Percentiles rank a stretch among this genome's conserved stretches.
Conservation (phyloP, 768 basidiomycete species). For the Lactarius trivialis region DNA sequence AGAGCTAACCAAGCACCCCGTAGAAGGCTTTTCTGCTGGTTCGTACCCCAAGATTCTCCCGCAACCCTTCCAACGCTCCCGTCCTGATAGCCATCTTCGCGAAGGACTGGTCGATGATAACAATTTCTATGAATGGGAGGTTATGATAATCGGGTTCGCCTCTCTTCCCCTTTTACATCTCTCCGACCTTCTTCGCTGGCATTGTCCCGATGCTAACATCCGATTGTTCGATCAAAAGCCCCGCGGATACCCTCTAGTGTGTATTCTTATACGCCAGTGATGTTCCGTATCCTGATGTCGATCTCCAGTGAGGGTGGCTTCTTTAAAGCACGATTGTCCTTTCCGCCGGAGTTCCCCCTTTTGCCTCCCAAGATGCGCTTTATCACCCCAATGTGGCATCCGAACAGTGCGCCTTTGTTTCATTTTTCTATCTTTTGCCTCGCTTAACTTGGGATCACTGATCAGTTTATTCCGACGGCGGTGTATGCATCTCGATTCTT, state of each 20-base stretch:
- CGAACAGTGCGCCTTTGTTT: conserved; percentile 66
- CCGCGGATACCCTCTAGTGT: conserved; percentile 90
- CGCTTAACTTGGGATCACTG: background rate
- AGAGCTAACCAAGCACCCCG: conserved; percentile 88
- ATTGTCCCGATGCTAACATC: conserved; percentile 18
- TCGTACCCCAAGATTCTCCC: conserved; percentile 27
- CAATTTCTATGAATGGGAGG: conserved; percentile 95
- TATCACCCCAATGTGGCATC: conserved; percentile 94
- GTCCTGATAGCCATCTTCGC: conserved; percentile 31
- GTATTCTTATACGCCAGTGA: conserved; percentile 25
- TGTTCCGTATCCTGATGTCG: conserved; percentile 19
- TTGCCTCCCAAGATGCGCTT: conserved; percentile 95
- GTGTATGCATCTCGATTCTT: conserved; percentile 94
- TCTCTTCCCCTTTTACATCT: background rate
- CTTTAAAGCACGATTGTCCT: conserved; percentile 84
- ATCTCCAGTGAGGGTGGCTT: conserved; percentile 86
- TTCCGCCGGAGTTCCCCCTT: conserved; percentile 87
- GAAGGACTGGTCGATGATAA: conserved; percentile 89
- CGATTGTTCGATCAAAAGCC: conserved; percentile 42
- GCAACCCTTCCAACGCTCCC: conserved; percentile 23
- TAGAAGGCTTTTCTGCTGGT: conserved; percentile 97
- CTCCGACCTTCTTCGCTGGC: background rate
- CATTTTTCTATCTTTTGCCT: background rate
- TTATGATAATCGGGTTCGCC: conserved; percentile 86
- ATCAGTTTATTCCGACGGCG: conserved; percentile 86